A percentile compares a stretch with the other conserved stretches of the same genome.
phyloP scores from a whole-genome alignment of 2,329 filamentous ascomycete species.

The Claviceps digitariae region DNA sequence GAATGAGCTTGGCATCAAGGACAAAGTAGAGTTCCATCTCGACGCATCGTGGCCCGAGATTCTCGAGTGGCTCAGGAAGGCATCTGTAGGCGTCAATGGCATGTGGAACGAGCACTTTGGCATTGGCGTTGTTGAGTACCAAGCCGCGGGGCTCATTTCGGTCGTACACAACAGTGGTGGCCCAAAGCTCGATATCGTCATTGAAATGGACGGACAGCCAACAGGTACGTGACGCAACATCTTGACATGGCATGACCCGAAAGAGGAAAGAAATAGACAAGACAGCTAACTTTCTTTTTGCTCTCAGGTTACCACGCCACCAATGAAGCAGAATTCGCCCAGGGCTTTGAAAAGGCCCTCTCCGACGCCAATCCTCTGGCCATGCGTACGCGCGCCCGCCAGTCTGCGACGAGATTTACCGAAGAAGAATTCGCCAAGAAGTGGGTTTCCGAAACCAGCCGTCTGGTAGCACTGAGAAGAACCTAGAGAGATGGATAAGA shows the following conservation, averaged over 20 bases:
- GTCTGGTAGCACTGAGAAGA: slow-evolving; percentile 41
- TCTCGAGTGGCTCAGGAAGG: slow-evolving; percentile 60
- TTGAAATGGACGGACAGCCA: slow-evolving; percentile 60
- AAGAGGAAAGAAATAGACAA: not conserved
- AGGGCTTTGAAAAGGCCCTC: slow-evolving; percentile 66
- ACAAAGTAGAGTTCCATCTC: slow-evolving; percentile 73
- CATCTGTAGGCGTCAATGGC: slow-evolving; percentile 81
- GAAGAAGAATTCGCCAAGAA: slow-evolving; percentile 71
- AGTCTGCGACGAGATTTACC: slow-evolving; percentile 72
- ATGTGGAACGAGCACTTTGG: slow-evolving; percentile 99
- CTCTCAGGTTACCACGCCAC: slow-evolving; percentile 67
- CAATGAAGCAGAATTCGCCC: slow-evolving; percentile 64
- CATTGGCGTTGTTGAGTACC: slow-evolving; percentile 96
- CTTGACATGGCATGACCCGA: not conserved
- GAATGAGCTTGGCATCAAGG: slow-evolving; percentile 74
- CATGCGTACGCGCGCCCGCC: slow-evolving; percentile 62
- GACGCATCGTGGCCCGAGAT: slow-evolving; percentile 86
- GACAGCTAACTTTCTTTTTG: not conserved
- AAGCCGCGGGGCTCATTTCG: slow-evolving; percentile 82
- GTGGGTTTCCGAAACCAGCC: slow-evolving; percentile 66
- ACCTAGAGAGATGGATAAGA: slow-evolving; percentile 8
- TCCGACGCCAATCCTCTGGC: slow-evolving; percentile 56
- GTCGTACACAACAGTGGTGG: slow-evolving; percentile 92
- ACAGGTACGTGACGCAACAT: slow-evolving; percentile 45
- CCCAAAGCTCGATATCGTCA: slow-evolving; percentile 85